phyloP scores from a whole-genome alignment of 2,329 filamentous ascomycete genomes.

The Verticillium nonalfalfae region DNA sequence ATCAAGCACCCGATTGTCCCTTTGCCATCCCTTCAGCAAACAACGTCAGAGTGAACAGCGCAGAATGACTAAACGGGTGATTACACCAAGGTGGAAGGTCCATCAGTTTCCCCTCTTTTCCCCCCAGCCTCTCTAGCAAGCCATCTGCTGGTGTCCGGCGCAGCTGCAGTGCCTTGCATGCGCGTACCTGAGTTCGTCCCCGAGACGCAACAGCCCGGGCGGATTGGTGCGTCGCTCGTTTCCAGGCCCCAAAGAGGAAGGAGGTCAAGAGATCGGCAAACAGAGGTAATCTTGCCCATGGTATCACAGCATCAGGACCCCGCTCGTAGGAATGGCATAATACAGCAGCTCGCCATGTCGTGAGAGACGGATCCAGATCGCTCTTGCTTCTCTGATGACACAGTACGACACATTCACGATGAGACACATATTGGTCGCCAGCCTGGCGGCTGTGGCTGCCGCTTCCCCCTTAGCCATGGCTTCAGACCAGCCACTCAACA shows the following conservation, averaged over 20 bases:
- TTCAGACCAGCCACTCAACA: not conserved
- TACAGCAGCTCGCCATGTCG: not conserved
- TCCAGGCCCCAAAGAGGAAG: not conserved
- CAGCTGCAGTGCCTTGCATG: not conserved
- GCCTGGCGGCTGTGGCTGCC: not conserved
- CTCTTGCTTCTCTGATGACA: too few relatives aligned
- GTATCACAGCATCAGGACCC: not conserved
- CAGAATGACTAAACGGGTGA: not conserved
- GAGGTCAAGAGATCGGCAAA: not conserved
- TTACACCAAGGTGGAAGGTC: not conserved
- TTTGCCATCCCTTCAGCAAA: too few relatives aligned
- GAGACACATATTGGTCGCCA: not conserved
- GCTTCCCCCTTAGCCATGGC: constrained; percentile 1
- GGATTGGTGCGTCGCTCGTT: not conserved
- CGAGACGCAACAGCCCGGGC: not conserved
- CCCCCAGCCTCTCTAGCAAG: not conserved
- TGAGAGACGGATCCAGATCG: not conserved
- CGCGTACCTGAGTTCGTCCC: not conserved
- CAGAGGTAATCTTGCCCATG: not conserved
- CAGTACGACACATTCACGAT: not conserved
- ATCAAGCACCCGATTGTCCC: too few relatives aligned
- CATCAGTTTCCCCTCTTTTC: not conserved
- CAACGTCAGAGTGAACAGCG: too few relatives aligned
- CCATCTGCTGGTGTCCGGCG: not conserved
- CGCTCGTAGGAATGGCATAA: not conserved